Evolutionary conservation across 2,329 filamentous ascomycete species (phyloP), one percentile per base, ranked within the genome.

Genomic region (Exserohilum rostratum): DNA sequence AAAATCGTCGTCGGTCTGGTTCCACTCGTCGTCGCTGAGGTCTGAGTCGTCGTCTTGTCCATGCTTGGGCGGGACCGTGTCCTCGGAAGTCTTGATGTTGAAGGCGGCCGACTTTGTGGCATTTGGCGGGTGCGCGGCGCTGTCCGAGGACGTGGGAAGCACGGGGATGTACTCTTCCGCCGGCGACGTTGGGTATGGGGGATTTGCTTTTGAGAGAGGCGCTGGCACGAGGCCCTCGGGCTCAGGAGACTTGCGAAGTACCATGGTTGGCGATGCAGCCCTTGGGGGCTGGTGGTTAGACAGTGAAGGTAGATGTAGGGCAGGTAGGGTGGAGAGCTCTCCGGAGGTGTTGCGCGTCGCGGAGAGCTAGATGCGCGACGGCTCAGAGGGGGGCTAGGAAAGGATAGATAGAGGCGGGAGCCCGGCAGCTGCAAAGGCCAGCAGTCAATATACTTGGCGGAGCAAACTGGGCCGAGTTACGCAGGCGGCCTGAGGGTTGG

Each of bases 141-240:
- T 55, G 35, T 52, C 50, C 31, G 66, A 55, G 15, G 64, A 39
- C 1, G 62, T 35, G 42, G 70, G 65, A 6, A 72, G 48, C 18
- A 57, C 52, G 27, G 66, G 69, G 11, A 61, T 65, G 27, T 55
- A 68, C 60, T 69, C 71, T 37, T 71, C 62, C 33, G 69, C 70
- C 2, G 79, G 78, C 0, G 76, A 75, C 2, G 73, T 74, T 12
- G 79, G 79, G 50, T 82, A 81, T 2, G 79, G 79, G 20, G 77
- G 78, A 17, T 76, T 75, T 5, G 76, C 69, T 52, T 74, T 71
- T 6, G 69, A 71, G 9, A 77, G 71, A 6, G 76, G 73, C 33
- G 73, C 67, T 10, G 78, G 78, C 45, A 77, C 73, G 38, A 78
- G 69, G 42, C 61, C 65, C 27, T 68, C 68, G 12, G 70, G 65